Conservation (phyloP, 768 basidiomycete species). For the Hypholoma fasciculare region DNA sequence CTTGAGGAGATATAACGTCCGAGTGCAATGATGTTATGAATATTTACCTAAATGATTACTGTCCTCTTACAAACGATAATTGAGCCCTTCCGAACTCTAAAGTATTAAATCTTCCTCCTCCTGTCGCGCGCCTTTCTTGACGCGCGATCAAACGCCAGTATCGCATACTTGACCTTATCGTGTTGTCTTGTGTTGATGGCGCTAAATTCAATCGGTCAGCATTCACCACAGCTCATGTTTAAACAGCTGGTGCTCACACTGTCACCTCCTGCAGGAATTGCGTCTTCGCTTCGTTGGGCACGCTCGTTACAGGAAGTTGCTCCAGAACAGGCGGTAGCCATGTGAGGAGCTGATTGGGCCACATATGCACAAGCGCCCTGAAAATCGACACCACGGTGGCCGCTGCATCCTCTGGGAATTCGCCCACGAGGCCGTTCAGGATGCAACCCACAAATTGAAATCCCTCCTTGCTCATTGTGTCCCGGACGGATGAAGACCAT, state of each 20-base stretch:
- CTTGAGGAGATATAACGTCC: not conserved
- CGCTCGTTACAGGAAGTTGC: constrained; percentile 59
- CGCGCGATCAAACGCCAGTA: constrained; percentile 68
- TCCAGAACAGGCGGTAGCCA: constrained; percentile 78
- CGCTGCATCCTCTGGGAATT: constrained; percentile 86
- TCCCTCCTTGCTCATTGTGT: constrained; percentile 69
- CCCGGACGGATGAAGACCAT: constrained; percentile 63
- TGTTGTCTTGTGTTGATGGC: constrained; percentile 63
- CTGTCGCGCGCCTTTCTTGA: constrained; percentile 76
- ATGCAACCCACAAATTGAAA: constrained; percentile 67
- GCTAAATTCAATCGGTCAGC: constrained; percentile 35
- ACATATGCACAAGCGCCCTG: constrained; percentile 63
- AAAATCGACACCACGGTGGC: constrained; percentile 77
- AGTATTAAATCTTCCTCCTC: constrained; percentile 43
- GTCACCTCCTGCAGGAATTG: constrained; percentile 76
- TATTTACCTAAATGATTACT: constrained; percentile 13
- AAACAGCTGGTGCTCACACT: constrained; percentile 48
- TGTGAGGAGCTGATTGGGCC: constrained; percentile 63
- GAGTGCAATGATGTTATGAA: constrained; percentile 6
- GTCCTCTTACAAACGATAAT: constrained; percentile 5
- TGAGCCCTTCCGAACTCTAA: constrained; percentile 9
- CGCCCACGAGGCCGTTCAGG: constrained; percentile 77
- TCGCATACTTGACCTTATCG: constrained; percentile 82
- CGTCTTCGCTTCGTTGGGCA: constrained; percentile 65
- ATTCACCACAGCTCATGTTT: constrained; percentile 9